These are phyloP conservation scores for Amanita fuliginea DNA, from an alignment of 768 basidiomycete genomes.

Conservation along the genomic window DNA sequence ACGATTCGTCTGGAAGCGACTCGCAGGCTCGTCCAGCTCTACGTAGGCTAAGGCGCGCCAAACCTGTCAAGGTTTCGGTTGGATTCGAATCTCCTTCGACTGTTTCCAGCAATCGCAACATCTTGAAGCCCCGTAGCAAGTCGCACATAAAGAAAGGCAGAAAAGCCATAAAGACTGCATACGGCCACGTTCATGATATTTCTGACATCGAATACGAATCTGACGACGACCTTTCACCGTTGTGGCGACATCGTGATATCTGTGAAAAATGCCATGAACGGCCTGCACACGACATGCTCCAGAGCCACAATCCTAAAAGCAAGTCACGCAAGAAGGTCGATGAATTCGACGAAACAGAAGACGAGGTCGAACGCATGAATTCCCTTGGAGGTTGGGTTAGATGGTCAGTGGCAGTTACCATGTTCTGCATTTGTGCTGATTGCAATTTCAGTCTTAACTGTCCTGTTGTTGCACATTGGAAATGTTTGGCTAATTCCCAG, in stretches of 20 bases:
- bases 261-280: slow-evolving; percentile 64
- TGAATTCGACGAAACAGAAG: slow-evolving; percentile 41
- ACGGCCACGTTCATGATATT: slow-evolving; percentile 33
- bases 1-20: slow-evolving; percentile 27
- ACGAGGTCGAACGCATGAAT: slow-evolving; percentile 38
- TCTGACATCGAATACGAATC: slow-evolving; percentile 38
- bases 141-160: not conserved
- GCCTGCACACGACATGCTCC: slow-evolving; percentile 47
- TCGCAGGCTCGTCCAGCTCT: slow-evolving; percentile 17
- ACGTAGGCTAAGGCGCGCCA: slow-evolving; percentile 37
- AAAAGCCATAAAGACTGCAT: slow-evolving; percentile 17
- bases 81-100: slow-evolving; percentile 19
- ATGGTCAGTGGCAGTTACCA: slow-evolving; percentile 39
- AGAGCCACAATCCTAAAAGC: slow-evolving; percentile 18
- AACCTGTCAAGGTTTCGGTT: slow-evolving; percentile 24
- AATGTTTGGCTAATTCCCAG: slow-evolving; percentile 53
- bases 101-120: slow-evolving; percentile 16
- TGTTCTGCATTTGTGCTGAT: slow-evolving; percentile 3
- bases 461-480: slow-evolving; percentile 69
- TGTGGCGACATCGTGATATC: slow-evolving; percentile 47
- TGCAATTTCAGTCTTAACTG: slow-evolving; percentile 54
- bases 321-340: slow-evolving; percentile 38
- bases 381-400: slow-evolving; percentile 73
- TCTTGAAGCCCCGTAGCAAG: slow-evolving; percentile 17
- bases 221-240: slow-evolving; percentile 36